phyloP scores from a whole-genome alignment of 1,139 yeast genomes.

The Nadsonia commutata region DNA sequence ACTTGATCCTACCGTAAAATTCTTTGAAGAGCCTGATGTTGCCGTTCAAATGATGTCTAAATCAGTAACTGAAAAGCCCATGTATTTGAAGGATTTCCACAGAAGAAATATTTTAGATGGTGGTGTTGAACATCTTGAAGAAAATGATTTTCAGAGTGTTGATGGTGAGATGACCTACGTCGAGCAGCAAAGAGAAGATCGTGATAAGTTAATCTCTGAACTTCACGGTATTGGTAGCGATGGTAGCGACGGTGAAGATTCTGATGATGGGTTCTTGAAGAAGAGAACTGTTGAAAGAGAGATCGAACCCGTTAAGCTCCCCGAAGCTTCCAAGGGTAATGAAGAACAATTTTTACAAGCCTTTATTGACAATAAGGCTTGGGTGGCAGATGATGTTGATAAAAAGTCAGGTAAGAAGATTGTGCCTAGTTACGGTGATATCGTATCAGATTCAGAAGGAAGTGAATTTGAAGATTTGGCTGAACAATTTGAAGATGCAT shows the following conservation, averaged over 20 bases:
- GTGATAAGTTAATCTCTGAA: slow-evolving; percentile 54
- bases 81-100: slow-evolving; percentile 85
- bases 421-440: slow-evolving; percentile 35
- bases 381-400: slow-evolving; percentile 59
- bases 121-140: slow-evolving; percentile 36
- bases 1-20: slow-evolving; percentile 50
- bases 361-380: slow-evolving; percentile 64
- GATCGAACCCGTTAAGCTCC: slow-evolving; percentile 30
- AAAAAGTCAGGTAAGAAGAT: slow-evolving; percentile 33
- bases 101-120: slow-evolving; percentile 57
- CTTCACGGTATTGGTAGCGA: slow-evolving; percentile 51
- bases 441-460: slow-evolving; percentile 38
- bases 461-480: slow-evolving; percentile 89
- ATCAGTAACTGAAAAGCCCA: slow-evolving; percentile 45
- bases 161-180: slow-evolving; percentile 53
- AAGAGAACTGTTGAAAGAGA: slow-evolving; percentile 35
- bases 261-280: slow-evolving; percentile 39
- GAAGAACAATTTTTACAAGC: slow-evolving; percentile 57
- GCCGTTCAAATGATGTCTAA: slow-evolving; percentile 16
- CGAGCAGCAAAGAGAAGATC: slow-evolving; percentile 62
- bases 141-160: slow-evolving; percentile 24
- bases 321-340: slow-evolving; percentile 48
- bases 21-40: slow-evolving; percentile 40
- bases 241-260: slow-evolving; percentile 30
- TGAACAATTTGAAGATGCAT: slow-evolving; percentile 80